These are phyloP conservation scores for Mycena crocata DNA, from an alignment of 768 basidiomycete genomes.

Conservation along the genomic window DNA sequence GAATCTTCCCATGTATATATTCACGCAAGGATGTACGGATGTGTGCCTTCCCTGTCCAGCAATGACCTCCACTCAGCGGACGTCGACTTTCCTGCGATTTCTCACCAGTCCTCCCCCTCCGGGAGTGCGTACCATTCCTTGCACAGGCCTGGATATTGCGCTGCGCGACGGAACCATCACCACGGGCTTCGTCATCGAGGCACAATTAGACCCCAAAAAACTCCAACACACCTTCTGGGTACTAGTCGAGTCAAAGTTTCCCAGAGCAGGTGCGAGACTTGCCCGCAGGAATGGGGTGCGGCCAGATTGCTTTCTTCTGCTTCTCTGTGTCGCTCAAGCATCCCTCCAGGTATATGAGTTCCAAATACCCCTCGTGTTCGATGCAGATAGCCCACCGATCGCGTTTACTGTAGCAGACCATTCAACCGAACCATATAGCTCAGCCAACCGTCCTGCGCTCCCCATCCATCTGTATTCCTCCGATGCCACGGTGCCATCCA, in stretches of 20 bases:
- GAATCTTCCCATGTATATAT: too few species aligned
- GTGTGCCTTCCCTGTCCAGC: too few species aligned
- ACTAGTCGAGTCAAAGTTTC: background rate
- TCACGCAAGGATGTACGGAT: too few species aligned
- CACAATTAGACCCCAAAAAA: background rate
- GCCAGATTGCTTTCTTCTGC: background rate
- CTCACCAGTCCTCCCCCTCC: background rate
- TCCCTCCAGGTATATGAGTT: slow-evolving; percentile 18
- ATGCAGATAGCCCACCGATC: background rate
- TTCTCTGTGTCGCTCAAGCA: background rate
- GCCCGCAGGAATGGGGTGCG: background rate
- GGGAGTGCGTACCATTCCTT: background rate
- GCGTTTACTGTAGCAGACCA: slow-evolving; percentile 11
- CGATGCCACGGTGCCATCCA: background rate
- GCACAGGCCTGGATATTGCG: background rate
- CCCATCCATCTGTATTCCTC: background rate
- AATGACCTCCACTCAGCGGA: too few species aligned
- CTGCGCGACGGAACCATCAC: background rate
- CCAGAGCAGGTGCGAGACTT: background rate
- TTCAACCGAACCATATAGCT: background rate
- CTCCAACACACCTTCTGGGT: background rate
- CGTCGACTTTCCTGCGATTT: background rate
- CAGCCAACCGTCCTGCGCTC: background rate
- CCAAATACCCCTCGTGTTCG: slow-evolving; percentile 11
- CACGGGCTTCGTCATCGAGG: background rate